Conservation (phyloP, 2,329 filamentous ascomycete species). For the Helotiales sp. region DNA sequence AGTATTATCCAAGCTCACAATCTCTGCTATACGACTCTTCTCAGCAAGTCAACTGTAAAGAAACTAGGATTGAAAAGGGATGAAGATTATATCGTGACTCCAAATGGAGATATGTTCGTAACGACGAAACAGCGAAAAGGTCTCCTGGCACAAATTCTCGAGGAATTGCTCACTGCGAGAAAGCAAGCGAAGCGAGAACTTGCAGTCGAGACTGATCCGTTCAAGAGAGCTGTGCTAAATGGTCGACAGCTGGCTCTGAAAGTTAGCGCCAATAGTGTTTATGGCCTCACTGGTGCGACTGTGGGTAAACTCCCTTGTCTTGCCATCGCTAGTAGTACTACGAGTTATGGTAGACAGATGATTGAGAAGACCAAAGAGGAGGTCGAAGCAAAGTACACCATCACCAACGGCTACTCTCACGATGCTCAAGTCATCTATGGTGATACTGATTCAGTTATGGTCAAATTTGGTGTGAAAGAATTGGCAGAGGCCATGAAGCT, state of each 20-base stretch:
- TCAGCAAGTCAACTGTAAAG: slow-evolving; percentile 79
- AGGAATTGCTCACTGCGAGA: slow-evolving; percentile 88
- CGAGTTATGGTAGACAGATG: slow-evolving; percentile 97
- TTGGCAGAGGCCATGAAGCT: slow-evolving; percentile 90
- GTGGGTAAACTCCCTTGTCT: slow-evolving; percentile 95
- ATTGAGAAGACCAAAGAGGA: slow-evolving; percentile 97
- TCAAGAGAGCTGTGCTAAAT: slow-evolving; percentile 97
- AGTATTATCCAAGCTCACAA: slow-evolving; percentile 99
- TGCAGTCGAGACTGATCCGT: slow-evolving; percentile 86
- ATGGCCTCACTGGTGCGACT: slow-evolving; percentile 94
- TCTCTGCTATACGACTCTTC: slow-evolving; percentile 92
- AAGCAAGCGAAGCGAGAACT: slow-evolving; percentile 94
- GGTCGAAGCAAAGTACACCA: slow-evolving; percentile 86
- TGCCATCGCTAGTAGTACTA: slow-evolving; percentile 94
- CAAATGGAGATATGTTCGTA: slow-evolving; percentile 91
- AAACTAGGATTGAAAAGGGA: slow-evolving; percentile 80
- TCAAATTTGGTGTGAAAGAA: slow-evolving; percentile 93
- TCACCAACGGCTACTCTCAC: slow-evolving; percentile 92
- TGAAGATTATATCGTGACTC: slow-evolving; percentile 95
- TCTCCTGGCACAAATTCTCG: slow-evolving; percentile 90
- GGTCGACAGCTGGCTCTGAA: slow-evolving; percentile 96
- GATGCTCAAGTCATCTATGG: slow-evolving; percentile 98
- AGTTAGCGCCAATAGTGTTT: slow-evolving; percentile 96
- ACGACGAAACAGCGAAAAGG: slow-evolving; percentile 90
- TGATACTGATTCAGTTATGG: slow-evolving; percentile 99